phyloP scores from a whole-genome alignment of 306 rosid genomes.

The Acacia confusa region DNA sequence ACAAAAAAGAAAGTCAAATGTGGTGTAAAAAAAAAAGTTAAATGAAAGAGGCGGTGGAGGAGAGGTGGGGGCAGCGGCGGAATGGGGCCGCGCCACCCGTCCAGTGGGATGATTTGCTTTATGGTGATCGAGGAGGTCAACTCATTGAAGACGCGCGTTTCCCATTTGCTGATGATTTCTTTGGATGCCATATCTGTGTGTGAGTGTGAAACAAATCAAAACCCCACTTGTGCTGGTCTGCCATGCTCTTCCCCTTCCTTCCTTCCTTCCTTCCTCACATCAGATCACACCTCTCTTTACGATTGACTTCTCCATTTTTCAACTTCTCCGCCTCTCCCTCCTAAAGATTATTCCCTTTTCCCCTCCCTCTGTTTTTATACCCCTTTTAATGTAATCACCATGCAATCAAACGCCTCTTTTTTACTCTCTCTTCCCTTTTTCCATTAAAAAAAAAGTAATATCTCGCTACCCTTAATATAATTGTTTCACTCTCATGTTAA shows the following conservation, averaged over 20 bases:
- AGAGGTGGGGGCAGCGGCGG: not conserved
- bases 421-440: no score
- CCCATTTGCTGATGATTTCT: not conserved
- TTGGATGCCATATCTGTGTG: not conserved
- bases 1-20: no score
- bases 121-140: not conserved
- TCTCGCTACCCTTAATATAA: no score
- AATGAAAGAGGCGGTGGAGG: no score
- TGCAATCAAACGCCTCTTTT: no score
- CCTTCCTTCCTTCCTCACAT: not conserved
- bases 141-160: slow-evolving; percentile 11
- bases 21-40: no score
- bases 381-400: no score
- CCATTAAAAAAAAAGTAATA: no score
- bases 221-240: slow-evolving; percentile 58
- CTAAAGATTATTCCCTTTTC: not conserved
- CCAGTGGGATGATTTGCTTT: not conserved
- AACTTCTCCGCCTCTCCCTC: not conserved
- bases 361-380: not conserved
- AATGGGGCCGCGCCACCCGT: not conserved
- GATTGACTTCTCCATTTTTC: not conserved
- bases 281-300: not conserved
- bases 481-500: no score
- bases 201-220: slow-evolving; percentile 35
- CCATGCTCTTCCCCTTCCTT: slow-evolving; percentile 32